A percentile compares a stretch with the other conserved stretches of the same genome.
Conservation (phyloP, 2,329 filamentous ascomycete species). For the Penicillium sclerotigenum region DNA sequence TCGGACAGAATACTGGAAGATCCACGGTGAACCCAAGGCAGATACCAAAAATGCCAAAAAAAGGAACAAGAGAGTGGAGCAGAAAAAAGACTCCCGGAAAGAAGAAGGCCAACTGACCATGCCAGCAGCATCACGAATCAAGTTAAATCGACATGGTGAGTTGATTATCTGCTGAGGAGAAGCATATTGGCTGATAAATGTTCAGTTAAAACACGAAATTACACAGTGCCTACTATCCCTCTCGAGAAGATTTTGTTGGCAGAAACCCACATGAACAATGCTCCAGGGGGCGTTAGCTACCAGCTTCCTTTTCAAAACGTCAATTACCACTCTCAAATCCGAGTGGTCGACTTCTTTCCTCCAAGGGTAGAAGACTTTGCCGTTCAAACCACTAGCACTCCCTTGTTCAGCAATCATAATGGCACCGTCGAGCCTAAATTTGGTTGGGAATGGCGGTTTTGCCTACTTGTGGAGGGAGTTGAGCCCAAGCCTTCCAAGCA, state of each 20-base stretch:
- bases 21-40: slow-evolving; percentile 41
- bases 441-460: slow-evolving; percentile 80
- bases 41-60: slow-evolving; percentile 40
- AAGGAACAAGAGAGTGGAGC: slow-evolving; percentile 30
- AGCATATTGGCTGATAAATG: background rate
- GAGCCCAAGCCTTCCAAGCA: slow-evolving; percentile 42
- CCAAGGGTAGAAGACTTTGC: slow-evolving; percentile 68
- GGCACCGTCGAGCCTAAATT: background rate
- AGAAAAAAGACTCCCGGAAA: slow-evolving; percentile 27
- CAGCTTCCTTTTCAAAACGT: slow-evolving; percentile 69
- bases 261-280: slow-evolving; percentile 45
- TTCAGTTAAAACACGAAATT: slow-evolving; percentile 48
- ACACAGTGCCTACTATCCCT: slow-evolving; percentile 39
- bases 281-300: slow-evolving; percentile 46
- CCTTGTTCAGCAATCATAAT: slow-evolving; percentile 21
- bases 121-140: slow-evolving; percentile 25
- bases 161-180: background rate
- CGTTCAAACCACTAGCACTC: slow-evolving; percentile 50
- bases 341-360: slow-evolving; percentile 81
- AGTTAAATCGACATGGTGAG: slow-evolving; percentile 45
- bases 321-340: slow-evolving; percentile 66
- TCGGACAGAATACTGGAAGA: slow-evolving; percentile 61
- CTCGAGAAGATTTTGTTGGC: slow-evolving; percentile 52
- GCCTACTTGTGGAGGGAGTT: slow-evolving; percentile 69
- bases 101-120: slow-evolving; percentile 32